Evolutionary conservation across 345 rosid genomes (phyloP), one percentile per base, ranked within the genome.

Genomic region (Eucalyptus fibrosa): DNA sequence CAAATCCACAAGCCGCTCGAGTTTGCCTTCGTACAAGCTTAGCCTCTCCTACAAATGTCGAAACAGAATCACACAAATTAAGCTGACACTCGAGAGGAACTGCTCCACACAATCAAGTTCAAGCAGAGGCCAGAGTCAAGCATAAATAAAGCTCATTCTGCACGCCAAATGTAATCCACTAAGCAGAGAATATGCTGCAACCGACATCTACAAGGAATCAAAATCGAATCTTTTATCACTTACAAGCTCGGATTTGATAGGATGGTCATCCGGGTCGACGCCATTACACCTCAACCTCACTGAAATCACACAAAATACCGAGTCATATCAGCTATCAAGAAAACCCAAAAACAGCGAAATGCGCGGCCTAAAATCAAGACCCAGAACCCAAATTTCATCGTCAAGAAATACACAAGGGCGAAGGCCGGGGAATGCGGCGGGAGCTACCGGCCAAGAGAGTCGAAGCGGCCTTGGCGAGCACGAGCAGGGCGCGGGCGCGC

Each of bases 241-340:
- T 95, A 97, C 99, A 80, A 97, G 95, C 93, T 98, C 99, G 23
- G 98, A 93, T 92, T 97, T 96, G 5, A 96, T 93, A 59, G 95
- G 97, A 94, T 97, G 99, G 65, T 96, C 97, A 53, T 95, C 96
- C 62, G 96, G 99, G 90, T 96, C 91, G 86, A 94, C 92, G 12
- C 99, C 99, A 65, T 81, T 91, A 89, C 99, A 95, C 91, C 97
- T 97, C 92, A 98, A 89, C 92, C 94, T 95, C 96, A 98, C 99
- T 97, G 93, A 14, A 91, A 13, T 28, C 49, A 49, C 53, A 81
- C 77, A 81, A 40, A 50, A 2, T 34, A 40, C 32, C n/a, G 50
- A 87, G 37, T 10, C 45, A 86, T 4, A 86, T 86, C 30, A 86
- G 59, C 34, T 50, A 85, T 55, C 55, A 3, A 62, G 50, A 34